Evolutionary conservation across 75 land plant genomes (phyloP).

Genomic region (Cupressus sempervirens): DNA sequence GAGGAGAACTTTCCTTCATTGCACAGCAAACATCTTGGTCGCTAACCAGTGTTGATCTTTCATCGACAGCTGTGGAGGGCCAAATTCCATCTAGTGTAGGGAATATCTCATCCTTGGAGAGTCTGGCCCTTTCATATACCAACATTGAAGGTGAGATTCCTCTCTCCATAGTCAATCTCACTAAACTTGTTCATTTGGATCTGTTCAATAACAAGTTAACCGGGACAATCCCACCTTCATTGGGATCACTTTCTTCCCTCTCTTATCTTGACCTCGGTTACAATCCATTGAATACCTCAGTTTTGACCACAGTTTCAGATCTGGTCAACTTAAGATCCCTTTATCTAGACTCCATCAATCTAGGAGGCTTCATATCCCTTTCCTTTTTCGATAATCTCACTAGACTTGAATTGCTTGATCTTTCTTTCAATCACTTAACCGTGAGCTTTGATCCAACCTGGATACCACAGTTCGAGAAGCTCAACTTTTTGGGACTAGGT

Average conservation of each 20-base stretch:
- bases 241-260: neutral
- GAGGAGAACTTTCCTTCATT: too few species aligned
- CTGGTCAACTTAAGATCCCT: too few species aligned
- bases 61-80: too few species aligned
- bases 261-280: too few species aligned
- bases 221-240: neutral
- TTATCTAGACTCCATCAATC: too few species aligned
- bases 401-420: conserved; percentile 8
- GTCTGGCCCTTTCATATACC: too few species aligned
- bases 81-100: too few species aligned
- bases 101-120: too few species aligned
- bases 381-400: conserved; percentile 1
- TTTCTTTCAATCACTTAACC: conserved; percentile 11
- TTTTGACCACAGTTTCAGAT: too few species aligned
- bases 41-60: too few species aligned
- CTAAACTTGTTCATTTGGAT: conserved; percentile 2
- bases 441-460: conserved; percentile 8
- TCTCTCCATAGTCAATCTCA: neutral
- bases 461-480: conserved; percentile 4
- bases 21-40: too few species aligned
- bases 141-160: neutral
- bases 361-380: neutral
- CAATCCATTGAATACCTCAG: too few species aligned
- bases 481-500: neutral
- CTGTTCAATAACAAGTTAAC: conserved; percentile 1